Percentiles rank a stretch among this genome's conserved stretches.
These are phyloP conservation scores for Nitzschia sp. DNA, from an alignment of 108 stramenopile species.

Conservation along the genomic window DNA sequence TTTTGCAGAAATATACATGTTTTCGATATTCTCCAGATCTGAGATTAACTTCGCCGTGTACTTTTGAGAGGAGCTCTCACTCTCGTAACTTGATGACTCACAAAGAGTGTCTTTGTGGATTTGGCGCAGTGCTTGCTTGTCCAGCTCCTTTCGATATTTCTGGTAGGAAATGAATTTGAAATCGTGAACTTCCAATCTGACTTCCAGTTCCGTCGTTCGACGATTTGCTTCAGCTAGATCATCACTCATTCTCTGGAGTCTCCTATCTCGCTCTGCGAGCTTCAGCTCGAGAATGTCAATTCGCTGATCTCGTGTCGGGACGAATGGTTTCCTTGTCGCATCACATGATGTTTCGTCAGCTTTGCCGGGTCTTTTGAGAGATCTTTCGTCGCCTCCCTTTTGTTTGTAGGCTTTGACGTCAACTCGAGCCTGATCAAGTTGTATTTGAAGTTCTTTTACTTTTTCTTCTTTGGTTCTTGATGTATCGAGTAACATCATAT, in stretches of 20 bases:
- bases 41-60: not conserved
- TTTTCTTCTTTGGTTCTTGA: not conserved
- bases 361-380: not conserved
- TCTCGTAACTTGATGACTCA: not conserved
- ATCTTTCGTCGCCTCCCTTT: not conserved
- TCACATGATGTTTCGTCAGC: not conserved
- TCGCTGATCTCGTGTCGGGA: slow-evolving; percentile 1
- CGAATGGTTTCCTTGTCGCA: not conserved
- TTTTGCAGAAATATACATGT: not conserved
- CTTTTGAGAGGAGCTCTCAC: not conserved
- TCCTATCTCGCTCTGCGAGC: slow-evolving; percentile 4
- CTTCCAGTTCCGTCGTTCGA: slow-evolving; percentile 9
- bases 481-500: not conserved
- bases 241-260: not conserved
- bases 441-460: slow-evolving; percentile 2
- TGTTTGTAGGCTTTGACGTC: not conserved
- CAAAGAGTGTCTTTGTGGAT: not conserved
- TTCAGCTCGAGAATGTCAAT: slow-evolving; percentile 12
- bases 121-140: slow-evolving; percentile 11
- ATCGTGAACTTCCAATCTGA: slow-evolving; percentile 36
- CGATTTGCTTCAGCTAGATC: not conserved
- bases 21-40: slow-evolving; percentile 22
- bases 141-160: slow-evolving; percentile 11
- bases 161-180: slow-evolving; percentile 13
- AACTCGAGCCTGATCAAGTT: not conserved